Evolutionary conservation across 176 grass and related monocot species (phyloP).

Genomic region (Carex parvula): DNA sequence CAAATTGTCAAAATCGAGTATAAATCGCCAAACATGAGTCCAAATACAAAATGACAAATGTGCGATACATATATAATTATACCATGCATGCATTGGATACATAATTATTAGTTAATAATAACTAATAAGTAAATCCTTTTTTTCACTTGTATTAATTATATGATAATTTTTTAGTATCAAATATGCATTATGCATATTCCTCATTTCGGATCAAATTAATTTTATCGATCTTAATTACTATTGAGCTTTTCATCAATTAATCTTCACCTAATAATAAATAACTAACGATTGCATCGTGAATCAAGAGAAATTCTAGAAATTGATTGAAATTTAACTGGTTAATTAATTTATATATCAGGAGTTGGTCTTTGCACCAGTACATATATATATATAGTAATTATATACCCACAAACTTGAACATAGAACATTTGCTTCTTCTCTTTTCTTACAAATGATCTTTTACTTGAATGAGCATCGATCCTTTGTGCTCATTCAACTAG

Average conservation of each 20-base stretch:
- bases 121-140: neutral
- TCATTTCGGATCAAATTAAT: neutral
- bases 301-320: neutral
- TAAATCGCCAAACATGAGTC: no score
- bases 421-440: constrained; percentile 2
- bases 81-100: no score
- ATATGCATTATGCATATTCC: neutral
- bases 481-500: constrained; percentile 19
- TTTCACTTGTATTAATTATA: neutral
- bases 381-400: no score
- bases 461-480: neutral
- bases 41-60: no score
- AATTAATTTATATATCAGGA: neutral
- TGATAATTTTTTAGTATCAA: neutral
- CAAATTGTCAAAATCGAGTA: no score
- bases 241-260: neutral
- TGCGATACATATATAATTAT: no score
- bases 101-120: no score
- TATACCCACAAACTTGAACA: neutral
- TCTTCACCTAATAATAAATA: neutral
- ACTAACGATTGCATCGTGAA: neutral
- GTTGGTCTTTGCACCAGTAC: neutral
- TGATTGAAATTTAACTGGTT: neutral
- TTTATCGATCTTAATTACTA: neutral
- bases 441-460: neutral